Evolutionary conservation across 2,329 filamentous ascomycete genomes (phyloP), one percentile per base, ranked within the genome.

Genomic region (Fusarium xyrophilum): DNA sequence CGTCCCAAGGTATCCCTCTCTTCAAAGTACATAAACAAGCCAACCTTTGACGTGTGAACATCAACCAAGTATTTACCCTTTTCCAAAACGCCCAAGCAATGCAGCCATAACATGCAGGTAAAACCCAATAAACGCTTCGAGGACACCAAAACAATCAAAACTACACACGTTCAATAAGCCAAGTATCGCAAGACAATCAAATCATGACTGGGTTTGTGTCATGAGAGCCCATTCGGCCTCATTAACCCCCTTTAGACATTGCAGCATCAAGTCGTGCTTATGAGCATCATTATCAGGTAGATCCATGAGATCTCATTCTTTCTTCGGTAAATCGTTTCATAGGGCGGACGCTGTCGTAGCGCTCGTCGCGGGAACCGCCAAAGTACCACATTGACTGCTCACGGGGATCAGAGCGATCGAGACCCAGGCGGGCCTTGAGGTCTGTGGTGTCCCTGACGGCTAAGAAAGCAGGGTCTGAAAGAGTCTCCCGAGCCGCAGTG

Each of bases 391-490:
- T 73, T 32, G 82, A 86, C 77, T 83, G 84, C 58, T 79, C 83
- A 68, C 79, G 82, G 55, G 76, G 74, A 56, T 80, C 74, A n/a
- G 73, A 69, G 44, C 78, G 76, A 33, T 82, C 80, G 43, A 87
- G 82, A 52, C 92, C 89, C 5, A 97, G 81, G 42, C 91, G 83
- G 1, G 86, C 88, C 25, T 90, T 84, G 23, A 97, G 84, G 68
- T 93, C 90, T 0, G 82, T 82, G 68, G 89, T 90, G n/a, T 84
- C 89, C 30, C 84, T 82, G 5, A 90, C 87, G 38, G 89, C 86
- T 52, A 88, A 85, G 76, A 97, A 95, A 0, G 91, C 86, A 13
- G 88, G 84, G 74, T 97, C 93, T 8, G 86, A 83, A 4, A 92
- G 82, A 21, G 96, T 82, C 27, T 90, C 89, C 43, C 89, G 89